A percentile compares a stretch with the other conserved stretches of the same genome.
Conservation (phyloP, 2,329 filamentous ascomycete species). For the Exophiala lecanii-corni region DNA sequence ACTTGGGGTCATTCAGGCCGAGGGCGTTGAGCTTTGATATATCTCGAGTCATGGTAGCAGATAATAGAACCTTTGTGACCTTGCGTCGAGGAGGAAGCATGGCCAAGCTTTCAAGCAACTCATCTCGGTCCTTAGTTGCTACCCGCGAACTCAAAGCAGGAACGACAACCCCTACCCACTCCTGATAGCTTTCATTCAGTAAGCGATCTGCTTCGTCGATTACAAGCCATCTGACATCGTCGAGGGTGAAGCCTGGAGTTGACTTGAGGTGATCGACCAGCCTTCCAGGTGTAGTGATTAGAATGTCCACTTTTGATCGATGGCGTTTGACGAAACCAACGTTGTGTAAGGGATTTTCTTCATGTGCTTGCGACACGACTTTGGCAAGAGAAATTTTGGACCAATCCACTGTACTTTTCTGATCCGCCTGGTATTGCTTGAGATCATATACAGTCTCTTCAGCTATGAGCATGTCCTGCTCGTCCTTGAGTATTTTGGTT, state of each 20-base stretch:
- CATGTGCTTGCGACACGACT: constrained; percentile 39
- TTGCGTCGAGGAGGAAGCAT: constrained; percentile 67
- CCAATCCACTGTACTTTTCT: constrained; percentile 43
- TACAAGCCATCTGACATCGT: constrained; percentile 77
- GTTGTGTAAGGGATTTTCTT: constrained; percentile 39
- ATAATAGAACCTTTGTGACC: constrained; percentile 67
- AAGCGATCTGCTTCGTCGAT: constrained; percentile 94
- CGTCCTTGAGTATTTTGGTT: constrained; percentile 65
- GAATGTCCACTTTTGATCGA: constrained; percentile 73
- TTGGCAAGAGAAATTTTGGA: constrained; percentile 44
- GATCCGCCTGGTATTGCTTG: constrained; percentile 44
- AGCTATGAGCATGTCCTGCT: constrained; percentile 59
- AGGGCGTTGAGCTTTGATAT: constrained; percentile 80
- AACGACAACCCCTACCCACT: constrained; percentile 73
- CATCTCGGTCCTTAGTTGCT: constrained; percentile 84
- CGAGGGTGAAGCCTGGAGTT: constrained; percentile 77
- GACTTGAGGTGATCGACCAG: constrained; percentile 91
- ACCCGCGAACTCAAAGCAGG: constrained; percentile 75
- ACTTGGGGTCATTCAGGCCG: constrained; percentile 59
- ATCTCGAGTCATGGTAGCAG: constrained; percentile 92
- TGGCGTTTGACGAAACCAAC: constrained; percentile 62
- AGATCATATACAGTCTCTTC: constrained; percentile 66
- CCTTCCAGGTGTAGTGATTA: constrained; percentile 89
- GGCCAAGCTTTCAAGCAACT: constrained; percentile 68
- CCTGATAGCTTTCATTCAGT: constrained; percentile 84